A percentile compares a stretch with the other conserved stretches of the same genome.
Conservation (phyloP, 1,284 basidiomycete genomes). For the Lignosus rhinocerotis region DNA sequence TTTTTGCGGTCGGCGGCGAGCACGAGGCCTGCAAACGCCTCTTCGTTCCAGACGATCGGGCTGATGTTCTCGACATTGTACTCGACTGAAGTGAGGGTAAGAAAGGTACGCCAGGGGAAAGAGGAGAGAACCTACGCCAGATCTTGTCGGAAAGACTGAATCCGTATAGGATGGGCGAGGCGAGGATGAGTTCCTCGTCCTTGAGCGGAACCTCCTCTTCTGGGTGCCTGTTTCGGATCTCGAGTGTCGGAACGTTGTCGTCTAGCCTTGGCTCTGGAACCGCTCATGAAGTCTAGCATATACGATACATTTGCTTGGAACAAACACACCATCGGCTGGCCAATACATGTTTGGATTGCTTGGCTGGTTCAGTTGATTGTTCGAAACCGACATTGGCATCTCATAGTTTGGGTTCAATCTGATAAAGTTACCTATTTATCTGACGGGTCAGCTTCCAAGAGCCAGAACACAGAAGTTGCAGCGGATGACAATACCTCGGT, state of each 20-base stretch:
- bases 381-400: slow-evolving; percentile 34
- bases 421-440: slow-evolving; percentile 42
- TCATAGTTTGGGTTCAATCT: slow-evolving; percentile 49
- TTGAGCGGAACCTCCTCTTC: slow-evolving; percentile 7
- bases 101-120: not conserved
- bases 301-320: too few species aligned
- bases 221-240: slow-evolving; percentile 2
- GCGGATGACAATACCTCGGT: slow-evolving; percentile 50
- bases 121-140: slow-evolving; percentile 46
- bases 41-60: slow-evolving; percentile 55
- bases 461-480: not conserved
- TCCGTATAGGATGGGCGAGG: slow-evolving; percentile 56
- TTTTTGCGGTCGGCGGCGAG: slow-evolving; percentile 52
- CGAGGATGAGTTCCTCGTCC: slow-evolving; percentile 47
- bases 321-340: too few species aligned
- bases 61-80: slow-evolving; percentile 52
- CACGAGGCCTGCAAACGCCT: slow-evolving; percentile 59
- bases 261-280: not conserved
- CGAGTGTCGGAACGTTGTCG: slow-evolving; percentile 11
- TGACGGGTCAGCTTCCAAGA: too few species aligned
- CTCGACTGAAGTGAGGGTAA: slow-evolving; percentile 42
- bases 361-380: not conserved
- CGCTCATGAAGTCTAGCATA: not conserved
- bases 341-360: not conserved
- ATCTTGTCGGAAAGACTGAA: slow-evolving; percentile 60